Evolutionary conservation across 495 filamentous ascomycete species (phyloP).

Genomic region (Tuber magnatum): DNA sequence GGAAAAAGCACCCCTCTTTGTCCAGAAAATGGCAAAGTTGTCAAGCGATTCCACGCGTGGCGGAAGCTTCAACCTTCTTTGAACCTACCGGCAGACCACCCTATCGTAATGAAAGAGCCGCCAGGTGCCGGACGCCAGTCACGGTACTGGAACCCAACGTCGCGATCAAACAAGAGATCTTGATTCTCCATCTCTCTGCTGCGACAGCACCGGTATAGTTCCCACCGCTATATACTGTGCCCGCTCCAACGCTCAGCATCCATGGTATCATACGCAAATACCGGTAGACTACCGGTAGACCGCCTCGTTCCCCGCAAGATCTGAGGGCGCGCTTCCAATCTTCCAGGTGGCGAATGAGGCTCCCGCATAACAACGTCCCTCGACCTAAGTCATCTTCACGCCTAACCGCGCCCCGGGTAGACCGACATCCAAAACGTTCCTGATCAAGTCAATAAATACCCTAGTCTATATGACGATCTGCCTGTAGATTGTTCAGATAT

Average conservation of each 20-base stretch:
- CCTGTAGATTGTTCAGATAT: slow-evolving; percentile 1
- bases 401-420: background rate
- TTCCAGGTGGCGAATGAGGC: background rate
- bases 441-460: background rate
- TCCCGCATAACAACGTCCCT: background rate
- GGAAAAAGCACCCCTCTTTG: background rate
- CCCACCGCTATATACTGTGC: background rate
- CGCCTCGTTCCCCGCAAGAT: background rate
- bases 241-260: background rate
- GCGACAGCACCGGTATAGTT: background rate
- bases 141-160: background rate
- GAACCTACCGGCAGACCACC: background rate
- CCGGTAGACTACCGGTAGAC: too few species aligned
- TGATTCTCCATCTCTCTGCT: background rate
- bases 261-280: background rate
- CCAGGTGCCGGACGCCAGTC: background rate
- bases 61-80: background rate
- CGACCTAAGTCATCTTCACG: background rate
- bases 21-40: background rate
- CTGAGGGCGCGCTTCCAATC: background rate
- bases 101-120: background rate
- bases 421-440: background rate
- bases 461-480: background rate
- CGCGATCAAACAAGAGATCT: background rate
- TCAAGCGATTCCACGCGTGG: background rate